These are phyloP conservation scores for Punica granatum DNA, from an alignment of 345 rosid species.

Conservation along the genomic window DNA sequence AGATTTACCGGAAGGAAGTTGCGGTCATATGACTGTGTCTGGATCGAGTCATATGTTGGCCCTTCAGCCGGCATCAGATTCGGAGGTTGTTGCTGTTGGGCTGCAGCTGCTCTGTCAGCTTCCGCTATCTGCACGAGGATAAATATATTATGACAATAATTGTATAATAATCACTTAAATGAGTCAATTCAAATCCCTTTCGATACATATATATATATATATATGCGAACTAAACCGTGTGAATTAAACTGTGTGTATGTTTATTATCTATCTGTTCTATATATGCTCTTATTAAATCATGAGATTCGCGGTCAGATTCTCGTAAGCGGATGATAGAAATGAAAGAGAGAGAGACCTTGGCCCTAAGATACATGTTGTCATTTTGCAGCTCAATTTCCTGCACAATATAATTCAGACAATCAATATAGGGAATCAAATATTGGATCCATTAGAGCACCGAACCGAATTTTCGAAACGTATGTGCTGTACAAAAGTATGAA, in stretches of 20 bases:
- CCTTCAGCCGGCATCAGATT: constrained; percentile 25
- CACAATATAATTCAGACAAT: constrained; percentile 7
- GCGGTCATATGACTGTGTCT: constrained; percentile 46
- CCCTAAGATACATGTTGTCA: constrained; percentile 62
- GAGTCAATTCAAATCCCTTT: too few relatives aligned
- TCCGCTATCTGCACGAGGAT: constrained; percentile 50
- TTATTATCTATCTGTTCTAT: too few relatives aligned
- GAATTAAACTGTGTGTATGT: too few relatives aligned
- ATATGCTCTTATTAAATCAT: too few relatives aligned
- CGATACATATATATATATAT: too few relatives aligned
- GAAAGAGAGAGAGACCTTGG: constrained; percentile 41
- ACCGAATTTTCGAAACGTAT: background rate
- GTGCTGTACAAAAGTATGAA: too few relatives aligned
- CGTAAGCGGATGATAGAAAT: too few relatives aligned
- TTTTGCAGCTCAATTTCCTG: constrained; percentile 86
- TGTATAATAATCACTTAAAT: too few relatives aligned
- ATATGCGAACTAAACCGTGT: too few relatives aligned
- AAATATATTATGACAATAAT: background rate
- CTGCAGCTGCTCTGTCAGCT: constrained; percentile 37
- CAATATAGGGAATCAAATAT: background rate
- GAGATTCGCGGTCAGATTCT: too few relatives aligned
- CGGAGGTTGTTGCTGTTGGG: constrained; percentile 27
- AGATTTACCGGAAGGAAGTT: constrained; percentile 53
- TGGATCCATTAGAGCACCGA: background rate
- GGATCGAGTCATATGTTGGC: constrained; percentile 29